Percentiles rank a stretch among this genome's conserved stretches.
These are phyloP conservation scores for Wickerhamiella sorbophila DNA, from an alignment of 805 yeast species.

Conservation along the genomic window DNA sequence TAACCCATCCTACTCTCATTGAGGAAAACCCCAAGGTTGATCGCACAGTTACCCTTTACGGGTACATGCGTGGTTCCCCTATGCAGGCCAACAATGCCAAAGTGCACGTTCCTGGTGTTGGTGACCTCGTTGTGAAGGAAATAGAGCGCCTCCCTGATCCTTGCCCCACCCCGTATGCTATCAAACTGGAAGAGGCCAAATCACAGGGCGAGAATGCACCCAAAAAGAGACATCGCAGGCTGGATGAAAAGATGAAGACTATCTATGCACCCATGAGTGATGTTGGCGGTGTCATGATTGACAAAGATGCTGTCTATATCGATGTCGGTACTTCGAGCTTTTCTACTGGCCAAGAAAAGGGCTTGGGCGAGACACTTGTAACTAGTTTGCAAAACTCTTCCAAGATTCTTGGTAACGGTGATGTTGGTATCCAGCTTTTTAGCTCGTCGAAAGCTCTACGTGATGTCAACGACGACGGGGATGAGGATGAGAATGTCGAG, in stretches of 20 bases:
- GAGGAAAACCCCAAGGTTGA: constrained; percentile 72
- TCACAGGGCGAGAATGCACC: constrained; percentile 41
- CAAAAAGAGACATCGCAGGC: constrained; percentile 57
- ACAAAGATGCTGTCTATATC: constrained; percentile 93
- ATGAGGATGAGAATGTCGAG: constrained; percentile 27
- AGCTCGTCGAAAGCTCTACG: constrained; percentile 42
- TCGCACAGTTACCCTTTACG: constrained; percentile 81
- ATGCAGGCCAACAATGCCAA: constrained; percentile 51
- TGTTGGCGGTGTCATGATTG: constrained; percentile 96
- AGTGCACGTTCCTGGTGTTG: constrained; percentile 91
- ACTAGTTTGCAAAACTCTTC: constrained; percentile 64
- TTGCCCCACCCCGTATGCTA: constrained; percentile 91
- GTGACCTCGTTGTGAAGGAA: constrained; percentile 62
- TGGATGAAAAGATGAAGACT: constrained; percentile 86
- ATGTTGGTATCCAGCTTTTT: constrained; percentile 63
- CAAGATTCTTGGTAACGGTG: constrained; percentile 38
- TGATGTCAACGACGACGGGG: constrained; percentile 27
- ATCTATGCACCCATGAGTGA: constrained; percentile 99
- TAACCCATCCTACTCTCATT: constrained; percentile 79
- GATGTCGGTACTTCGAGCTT: constrained; percentile 51
- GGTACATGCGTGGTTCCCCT: constrained; percentile 90
- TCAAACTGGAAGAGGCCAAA: constrained; percentile 65
- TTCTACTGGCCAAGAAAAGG: constrained; percentile 51
- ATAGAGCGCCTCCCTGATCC: constrained; percentile 94
- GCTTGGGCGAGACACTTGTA: constrained; percentile 77